Conservation (phyloP, 208 protist species). For the Trypanosoma boissoni region DNA sequence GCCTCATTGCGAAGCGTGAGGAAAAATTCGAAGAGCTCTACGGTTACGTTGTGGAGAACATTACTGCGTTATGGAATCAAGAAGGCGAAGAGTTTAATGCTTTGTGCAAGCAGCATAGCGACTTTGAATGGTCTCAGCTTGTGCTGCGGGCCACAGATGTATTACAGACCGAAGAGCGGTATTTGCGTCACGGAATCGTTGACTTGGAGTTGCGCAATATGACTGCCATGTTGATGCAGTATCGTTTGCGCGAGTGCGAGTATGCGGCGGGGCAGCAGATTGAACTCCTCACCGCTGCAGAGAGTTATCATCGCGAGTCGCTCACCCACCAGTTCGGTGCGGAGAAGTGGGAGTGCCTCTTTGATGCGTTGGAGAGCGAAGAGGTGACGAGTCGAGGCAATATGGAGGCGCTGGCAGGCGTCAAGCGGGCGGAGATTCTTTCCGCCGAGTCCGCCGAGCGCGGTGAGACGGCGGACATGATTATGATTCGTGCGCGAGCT, state of each 20-base stretch:
- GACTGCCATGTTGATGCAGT: neutral
- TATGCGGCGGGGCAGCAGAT: neutral
- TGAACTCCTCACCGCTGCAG: neutral
- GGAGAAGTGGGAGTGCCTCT: neutral
- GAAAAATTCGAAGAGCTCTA: constrained; percentile 28
- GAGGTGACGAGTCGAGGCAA: constrained; percentile 1
- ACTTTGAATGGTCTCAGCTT: constrained; percentile 23
- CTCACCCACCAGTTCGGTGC: neutral
- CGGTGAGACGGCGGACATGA: neutral
- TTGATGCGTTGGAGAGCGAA: neutral
- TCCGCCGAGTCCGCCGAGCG: neutral
- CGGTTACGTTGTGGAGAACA: constrained; percentile 29
- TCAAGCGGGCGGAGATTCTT: neutral
- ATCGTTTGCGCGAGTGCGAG: constrained; percentile 1
- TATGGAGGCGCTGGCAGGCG: constrained; percentile 5
- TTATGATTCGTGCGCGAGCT: neutral
- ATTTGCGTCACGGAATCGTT: constrained; percentile 15
- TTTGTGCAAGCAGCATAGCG: constrained; percentile 23
- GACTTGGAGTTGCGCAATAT: constrained; percentile 22
- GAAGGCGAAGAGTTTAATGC: constrained; percentile 35
- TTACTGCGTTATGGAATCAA: constrained; percentile 33
- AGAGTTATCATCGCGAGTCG: neutral
- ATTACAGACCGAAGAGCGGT: constrained; percentile 23
- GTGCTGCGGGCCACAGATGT: constrained; percentile 18
- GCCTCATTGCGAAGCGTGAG: constrained; percentile 8